Evolutionary conservation across 2,329 filamentous ascomycete species (phyloP), one percentile per base, ranked within the genome.

Genomic region (Trichophyton simii): DNA sequence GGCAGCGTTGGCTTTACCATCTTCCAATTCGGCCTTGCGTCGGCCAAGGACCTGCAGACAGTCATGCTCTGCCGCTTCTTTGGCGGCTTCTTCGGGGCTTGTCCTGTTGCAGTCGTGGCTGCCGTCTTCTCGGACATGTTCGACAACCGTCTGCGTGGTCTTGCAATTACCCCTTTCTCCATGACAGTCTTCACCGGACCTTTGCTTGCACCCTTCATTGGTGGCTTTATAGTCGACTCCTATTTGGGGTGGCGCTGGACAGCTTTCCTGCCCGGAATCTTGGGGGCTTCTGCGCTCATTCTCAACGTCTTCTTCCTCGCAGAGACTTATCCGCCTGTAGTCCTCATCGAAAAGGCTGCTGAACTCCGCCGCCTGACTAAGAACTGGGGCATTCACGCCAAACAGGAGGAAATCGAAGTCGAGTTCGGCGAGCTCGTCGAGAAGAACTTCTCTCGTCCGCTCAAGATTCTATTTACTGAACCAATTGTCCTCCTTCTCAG

Each of bases 321-420:
- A 58, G 82, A 85, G 67, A 81, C 80, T 0, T 85, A 84, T 64
- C 78, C 82, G 0, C 82, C 82, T 0, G 75, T 83, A 0, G 79
- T 85, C 13, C 74, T 85, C 2, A 78, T 84, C 42, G 70, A 73
- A 15, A 85, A 85, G 67, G 81, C 82, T 2, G 70, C 76, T 2
- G 80, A 83, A 63, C 69, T 84, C 1, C 73, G 81, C 36, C 75
- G 82, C 38, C 70, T 79, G 28, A 84, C 81, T 1, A 78, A 78
- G 68, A 84, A 84, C 64, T 84, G 81, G 81, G 81, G 81, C 9
- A 83, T 84, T 58, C 82, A 84, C 66, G 82, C 82, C n/a, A 81
- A 81, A 66, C 74, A 78, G 62, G 80, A 82, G 64, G 79, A 81
- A 70, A 79, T 81, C 52, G 79, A 81, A 68, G 74, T 81, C 57